phyloP scores from a whole-genome alignment of 139 green algal genomes.

The Tetraselmis striata region DNA sequence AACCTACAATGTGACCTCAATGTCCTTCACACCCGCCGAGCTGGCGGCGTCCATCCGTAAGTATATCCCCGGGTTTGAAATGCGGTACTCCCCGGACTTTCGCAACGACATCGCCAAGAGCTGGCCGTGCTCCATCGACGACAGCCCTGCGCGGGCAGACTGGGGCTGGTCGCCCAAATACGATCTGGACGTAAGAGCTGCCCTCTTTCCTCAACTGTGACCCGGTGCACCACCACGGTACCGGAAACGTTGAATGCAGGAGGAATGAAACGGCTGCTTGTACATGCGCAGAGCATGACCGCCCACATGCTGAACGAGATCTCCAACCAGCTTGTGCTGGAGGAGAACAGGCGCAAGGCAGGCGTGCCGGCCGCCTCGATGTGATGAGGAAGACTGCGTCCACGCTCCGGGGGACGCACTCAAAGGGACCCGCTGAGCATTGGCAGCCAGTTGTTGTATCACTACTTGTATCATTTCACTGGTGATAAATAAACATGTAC shows the following conservation, averaged over 20 bases:
- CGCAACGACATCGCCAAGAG: slow-evolving; percentile 43
- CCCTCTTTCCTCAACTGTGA: too few relatives aligned
- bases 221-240: too few relatives aligned
- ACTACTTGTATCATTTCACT: too few relatives aligned
- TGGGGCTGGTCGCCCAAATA: slow-evolving; percentile 28
- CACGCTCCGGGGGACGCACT: too few relatives aligned
- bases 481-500: too few relatives aligned
- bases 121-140: slow-evolving; percentile 57
- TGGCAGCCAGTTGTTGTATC: too few relatives aligned
- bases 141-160: slow-evolving; percentile 40
- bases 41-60: slow-evolving; percentile 37
- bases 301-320: neutral
- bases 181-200: slow-evolving; percentile 7
- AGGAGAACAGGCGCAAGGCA: neutral
- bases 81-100: slow-evolving; percentile 26
- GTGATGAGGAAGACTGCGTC: too few relatives aligned
- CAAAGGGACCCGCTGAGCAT: too few relatives aligned
- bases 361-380: neutral
- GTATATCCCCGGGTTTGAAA: slow-evolving; percentile 22
- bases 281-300: neutral
- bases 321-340: neutral
- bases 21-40: slow-evolving; percentile 49
- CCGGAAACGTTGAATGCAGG: too few relatives aligned
- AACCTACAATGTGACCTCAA: slow-evolving; percentile 60
- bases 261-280: too few relatives aligned